phyloP scores from a whole-genome alignment of 2,329 filamentous ascomycete genomes.

The Xylariales sp. region DNA sequence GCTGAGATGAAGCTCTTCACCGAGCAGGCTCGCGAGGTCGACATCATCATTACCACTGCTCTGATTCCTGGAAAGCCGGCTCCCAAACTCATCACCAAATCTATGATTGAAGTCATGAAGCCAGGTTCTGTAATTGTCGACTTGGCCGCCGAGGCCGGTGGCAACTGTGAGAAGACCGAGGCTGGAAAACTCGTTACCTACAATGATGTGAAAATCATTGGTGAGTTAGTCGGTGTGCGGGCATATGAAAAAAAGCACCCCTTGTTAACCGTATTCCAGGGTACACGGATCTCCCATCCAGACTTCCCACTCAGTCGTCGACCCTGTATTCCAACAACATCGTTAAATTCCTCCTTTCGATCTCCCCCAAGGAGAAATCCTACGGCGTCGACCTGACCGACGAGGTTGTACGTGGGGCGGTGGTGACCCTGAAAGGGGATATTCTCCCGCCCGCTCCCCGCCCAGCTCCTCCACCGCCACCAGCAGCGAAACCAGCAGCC shows the following conservation, averaged over 20 bases:
- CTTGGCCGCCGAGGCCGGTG: conserved; percentile 80
- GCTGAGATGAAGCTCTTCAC: conserved; percentile 91
- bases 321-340: conserved; percentile 94
- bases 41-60: conserved; percentile 92
- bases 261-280: conserved; percentile 36
- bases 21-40: conserved; percentile 80
- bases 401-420: conserved; percentile 80
- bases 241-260: not conserved
- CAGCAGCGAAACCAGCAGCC: conserved; percentile 33
- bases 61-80: conserved; percentile 81
- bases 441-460: conserved; percentile 73
- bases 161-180: conserved; percentile 80
- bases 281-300: conserved; percentile 83
- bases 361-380: conserved; percentile 70
- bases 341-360: conserved; percentile 80
- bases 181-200: conserved; percentile 66
- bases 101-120: conserved; percentile 81
- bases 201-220: conserved; percentile 80
- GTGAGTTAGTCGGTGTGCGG: conserved; percentile 35
- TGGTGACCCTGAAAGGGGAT: conserved; percentile 74
- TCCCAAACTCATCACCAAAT: conserved; percentile 77
- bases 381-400: conserved; percentile 79
- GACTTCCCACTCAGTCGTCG: conserved; percentile 82
- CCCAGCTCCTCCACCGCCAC: conserved; percentile 52
- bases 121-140: conserved; percentile 87